These are phyloP conservation scores for Elongisporangium prolatum DNA, from an alignment of 352 stramenopile genomes.

Conservation along the genomic window DNA sequence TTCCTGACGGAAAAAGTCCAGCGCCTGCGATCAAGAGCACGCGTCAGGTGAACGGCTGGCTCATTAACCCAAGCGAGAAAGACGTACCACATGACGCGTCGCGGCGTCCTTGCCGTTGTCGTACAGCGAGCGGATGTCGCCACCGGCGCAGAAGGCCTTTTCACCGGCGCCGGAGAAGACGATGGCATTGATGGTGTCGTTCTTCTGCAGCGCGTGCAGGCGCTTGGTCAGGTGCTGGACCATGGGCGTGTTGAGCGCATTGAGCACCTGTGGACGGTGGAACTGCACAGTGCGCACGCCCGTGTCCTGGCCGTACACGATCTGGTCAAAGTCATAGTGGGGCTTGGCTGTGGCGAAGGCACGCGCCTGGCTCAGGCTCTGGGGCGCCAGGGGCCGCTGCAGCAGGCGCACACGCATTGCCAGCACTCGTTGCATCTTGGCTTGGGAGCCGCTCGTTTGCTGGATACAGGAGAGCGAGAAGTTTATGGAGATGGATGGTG, in stretches of 20 bases:
- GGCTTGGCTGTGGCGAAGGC: constrained; percentile 23
- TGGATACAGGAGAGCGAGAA: neutral
- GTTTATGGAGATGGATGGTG: constrained; percentile 22
- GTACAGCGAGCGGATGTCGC: constrained; percentile 91
- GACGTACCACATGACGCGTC: constrained; percentile 48
- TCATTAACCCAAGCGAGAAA: neutral
- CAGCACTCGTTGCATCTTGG: constrained; percentile 45
- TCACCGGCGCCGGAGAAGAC: constrained; percentile 77
- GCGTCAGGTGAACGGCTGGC: neutral
- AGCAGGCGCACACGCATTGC: constrained; percentile 50
- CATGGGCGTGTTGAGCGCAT: constrained; percentile 91
- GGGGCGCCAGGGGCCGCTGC: constrained; percentile 35
- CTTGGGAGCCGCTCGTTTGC: neutral
- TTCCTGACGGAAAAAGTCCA: constrained; percentile 95
- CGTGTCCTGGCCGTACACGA: constrained; percentile 75
- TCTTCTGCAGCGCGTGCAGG: constrained; percentile 75
- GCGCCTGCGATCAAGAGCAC: constrained; percentile 14
- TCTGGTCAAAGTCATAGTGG: constrained; percentile 53
- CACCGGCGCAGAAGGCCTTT: constrained; percentile 94
- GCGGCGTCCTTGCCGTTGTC: constrained; percentile 70
- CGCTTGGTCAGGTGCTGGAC: constrained; percentile 86
- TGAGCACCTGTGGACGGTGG: constrained; percentile 90
- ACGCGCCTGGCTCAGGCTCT: neutral
- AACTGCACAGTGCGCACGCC: constrained; percentile 83
- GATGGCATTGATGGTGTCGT: constrained; percentile 75